Base-by-base conservation (phyloP, 179 eudicot species). In the Gypsophila paniculata region DNA sequence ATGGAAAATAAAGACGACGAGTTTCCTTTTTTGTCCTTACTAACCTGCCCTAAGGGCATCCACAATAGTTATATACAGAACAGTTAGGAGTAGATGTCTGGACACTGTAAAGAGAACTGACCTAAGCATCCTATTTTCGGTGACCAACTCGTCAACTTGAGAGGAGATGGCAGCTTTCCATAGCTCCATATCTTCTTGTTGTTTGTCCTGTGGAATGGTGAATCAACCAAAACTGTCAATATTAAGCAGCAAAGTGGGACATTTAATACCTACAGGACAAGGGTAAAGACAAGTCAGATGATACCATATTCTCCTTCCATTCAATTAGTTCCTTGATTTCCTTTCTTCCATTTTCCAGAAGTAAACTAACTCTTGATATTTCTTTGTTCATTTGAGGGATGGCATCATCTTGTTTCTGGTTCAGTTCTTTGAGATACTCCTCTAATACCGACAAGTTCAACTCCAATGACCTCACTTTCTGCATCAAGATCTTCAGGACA, bases 401-500 rank as follows among this genome's bases (percentile, higher is more conserved):
- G 42, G 71, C 64, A 63, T 87, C 90, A 13, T 82, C 87, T 63
- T 89, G 86, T 80, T 91, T 88, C 68, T 76, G 77, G 81, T 84
- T 84, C 51, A 90, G 54, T 72, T 90, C 90, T 82, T 86, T 85
- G 39, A 94, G 79, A 77, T 88, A 91, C 65, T 84, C 87, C 80
- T 94, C 99, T 78, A 94, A 70, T 8, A 82, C 75, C 9, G 96
- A 88, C 34, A 94, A 78, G 61, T 90, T 91, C 68, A 84, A 26
- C 79, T 94, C 99, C 73, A 94, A 80, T 32, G 94, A 81, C 78
- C 95, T 81, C 51, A 94, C 96, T 77, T 88, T 94, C 77, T 91
- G 97, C 90, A 91, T 82, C 72, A 94, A 70, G 53, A 94, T 89
- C 80, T 91, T 94, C 25, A 94, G 78, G 63, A 88, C 97, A n/a